Evolutionary conservation across 805 yeast genomes (phyloP).

Genomic region (Kluyveromyces lactis): DNA sequence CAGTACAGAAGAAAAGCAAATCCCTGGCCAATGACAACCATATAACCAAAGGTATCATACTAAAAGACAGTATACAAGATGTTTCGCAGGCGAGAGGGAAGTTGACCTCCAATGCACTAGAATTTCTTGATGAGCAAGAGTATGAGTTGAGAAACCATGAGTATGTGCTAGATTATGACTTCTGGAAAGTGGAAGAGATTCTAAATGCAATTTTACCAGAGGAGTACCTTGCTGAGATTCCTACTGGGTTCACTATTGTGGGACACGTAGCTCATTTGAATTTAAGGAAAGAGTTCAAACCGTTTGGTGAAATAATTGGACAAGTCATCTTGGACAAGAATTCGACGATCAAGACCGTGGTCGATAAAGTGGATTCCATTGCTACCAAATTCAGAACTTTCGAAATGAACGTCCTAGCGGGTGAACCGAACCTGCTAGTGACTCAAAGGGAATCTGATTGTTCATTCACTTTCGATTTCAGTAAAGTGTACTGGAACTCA

Average conservation of each 20-base stretch:
- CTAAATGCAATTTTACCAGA: slow-evolving; percentile 71
- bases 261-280: slow-evolving; percentile 96
- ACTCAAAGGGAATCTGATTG: slow-evolving; percentile 84
- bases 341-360: slow-evolving; percentile 70
- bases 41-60: slow-evolving; percentile 39
- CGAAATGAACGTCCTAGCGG: slow-evolving; percentile 89
- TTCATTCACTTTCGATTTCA: slow-evolving; percentile 76
- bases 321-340: slow-evolving; percentile 86
- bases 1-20: slow-evolving; percentile 11
- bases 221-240: slow-evolving; percentile 55
- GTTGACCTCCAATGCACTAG: slow-evolving; percentile 36
- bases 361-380: slow-evolving; percentile 81
- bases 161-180: slow-evolving; percentile 56
- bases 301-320: slow-evolving; percentile 75
- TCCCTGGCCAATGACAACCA: slow-evolving; percentile 23
- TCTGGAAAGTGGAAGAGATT: slow-evolving; percentile 88
- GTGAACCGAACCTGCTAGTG: slow-evolving; percentile 59
- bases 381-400: slow-evolving; percentile 87
- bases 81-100: slow-evolving; percentile 31
- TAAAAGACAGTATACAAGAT: slow-evolving; percentile 42
- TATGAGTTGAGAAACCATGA: slow-evolving; percentile 45
- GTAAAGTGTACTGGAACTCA: slow-evolving; percentile 96
- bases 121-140: slow-evolving; percentile 39
- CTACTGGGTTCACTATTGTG: slow-evolving; percentile 84
- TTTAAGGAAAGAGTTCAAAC: slow-evolving; percentile 73